Conservation (phyloP, 2,329 filamentous ascomycete species). For the Epichloe gansuensis region DNA sequence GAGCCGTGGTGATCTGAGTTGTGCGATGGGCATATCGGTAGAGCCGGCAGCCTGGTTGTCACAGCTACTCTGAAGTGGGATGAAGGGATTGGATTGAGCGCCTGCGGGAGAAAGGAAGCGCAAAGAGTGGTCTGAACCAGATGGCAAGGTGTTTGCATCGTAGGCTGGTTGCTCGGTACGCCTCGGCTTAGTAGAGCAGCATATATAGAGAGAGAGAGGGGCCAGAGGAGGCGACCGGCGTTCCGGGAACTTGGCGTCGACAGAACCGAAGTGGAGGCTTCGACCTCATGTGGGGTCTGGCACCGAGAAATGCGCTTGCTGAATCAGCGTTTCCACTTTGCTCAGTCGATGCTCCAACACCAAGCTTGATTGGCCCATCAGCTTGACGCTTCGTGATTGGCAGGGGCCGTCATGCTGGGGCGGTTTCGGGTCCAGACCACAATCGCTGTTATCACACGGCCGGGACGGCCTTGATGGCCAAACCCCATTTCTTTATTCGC, state of each 20-base stretch:
- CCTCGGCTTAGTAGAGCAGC: slow-evolving; percentile 22
- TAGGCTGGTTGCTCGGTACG: slow-evolving; percentile 18
- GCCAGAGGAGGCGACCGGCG: slow-evolving; percentile 13
- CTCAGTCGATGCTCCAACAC: not conserved
- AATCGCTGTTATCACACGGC: not conserved
- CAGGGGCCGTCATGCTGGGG: slow-evolving; percentile 1
- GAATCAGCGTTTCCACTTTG: not conserved
- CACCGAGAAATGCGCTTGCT: not conserved
- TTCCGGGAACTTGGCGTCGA: slow-evolving; percentile 1
- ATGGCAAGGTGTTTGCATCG: not conserved
- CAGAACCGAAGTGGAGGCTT: slow-evolving; percentile 4
- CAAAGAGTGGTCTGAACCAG: not conserved
- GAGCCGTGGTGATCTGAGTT: slow-evolving; percentile 23
- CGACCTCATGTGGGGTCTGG: not conserved
- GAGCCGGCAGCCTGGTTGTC: not conserved
- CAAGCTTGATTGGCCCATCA: slow-evolving; percentile 7
- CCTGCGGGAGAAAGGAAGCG: slow-evolving; percentile 1
- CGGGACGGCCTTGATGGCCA: slow-evolving; percentile 11
- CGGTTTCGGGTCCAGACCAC: not conserved
- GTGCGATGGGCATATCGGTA: slow-evolving; percentile 19
- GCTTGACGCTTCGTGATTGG: slow-evolving; percentile 12
- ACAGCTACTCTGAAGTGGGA: not conserved
- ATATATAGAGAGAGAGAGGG: too few species aligned
- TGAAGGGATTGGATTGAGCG: not conserved
- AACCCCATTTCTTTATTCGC: slow-evolving; percentile 13